A percentile compares a stretch with the other conserved stretches of the same genome.
Evolutionary conservation across 2,329 filamentous ascomycete genomes (phyloP).

Genomic region (Neoarthrinium moseri): DNA sequence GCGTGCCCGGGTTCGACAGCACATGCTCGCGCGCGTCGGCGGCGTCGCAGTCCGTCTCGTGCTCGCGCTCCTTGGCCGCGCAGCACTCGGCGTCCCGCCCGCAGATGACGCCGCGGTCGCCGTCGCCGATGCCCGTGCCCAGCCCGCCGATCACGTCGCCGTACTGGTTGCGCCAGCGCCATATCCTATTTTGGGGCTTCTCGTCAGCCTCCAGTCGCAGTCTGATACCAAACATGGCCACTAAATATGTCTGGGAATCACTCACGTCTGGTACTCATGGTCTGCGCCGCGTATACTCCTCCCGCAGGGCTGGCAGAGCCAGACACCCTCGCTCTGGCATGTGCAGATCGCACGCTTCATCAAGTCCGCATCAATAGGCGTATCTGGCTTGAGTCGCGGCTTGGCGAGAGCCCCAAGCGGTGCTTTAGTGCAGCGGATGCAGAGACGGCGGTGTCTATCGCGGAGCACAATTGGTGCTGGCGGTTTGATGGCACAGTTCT

Average conservation of each 20-base stretch:
- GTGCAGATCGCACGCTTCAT: constrained; percentile 57
- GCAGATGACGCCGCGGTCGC: constrained; percentile 84
- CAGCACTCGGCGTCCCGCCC: constrained; percentile 76
- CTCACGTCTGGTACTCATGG: constrained; percentile 57
- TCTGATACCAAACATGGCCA: too few species aligned
- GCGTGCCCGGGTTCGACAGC: neutral
- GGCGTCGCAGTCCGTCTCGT: constrained; percentile 84
- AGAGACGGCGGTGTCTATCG: constrained; percentile 78
- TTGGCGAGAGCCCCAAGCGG: constrained; percentile 59
- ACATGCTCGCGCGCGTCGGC: constrained; percentile 60
- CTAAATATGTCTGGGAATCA: too few species aligned
- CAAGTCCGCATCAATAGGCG: constrained; percentile 50
- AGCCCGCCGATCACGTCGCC: constrained; percentile 76
- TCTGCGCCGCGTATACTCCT: constrained; percentile 63
- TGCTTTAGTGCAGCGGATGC: constrained; percentile 69
- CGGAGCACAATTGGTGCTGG: constrained; percentile 66
- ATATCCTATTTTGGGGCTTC: constrained; percentile 64
- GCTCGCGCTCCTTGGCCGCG: constrained; percentile 73
- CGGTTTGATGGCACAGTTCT: constrained; percentile 91
- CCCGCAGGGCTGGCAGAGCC: constrained; percentile 85
- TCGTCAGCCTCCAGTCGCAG: too few species aligned
- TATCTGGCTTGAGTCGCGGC: constrained; percentile 40
- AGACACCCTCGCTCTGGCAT: constrained; percentile 61
- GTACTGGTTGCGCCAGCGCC: constrained; percentile 88
- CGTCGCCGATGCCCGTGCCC: constrained; percentile 84